Percentiles rank a stretch among this genome's conserved stretches.
These are phyloP conservation scores for Millerozyma acaciae DNA, from an alignment of 805 yeast species.

Conservation along the genomic window DNA sequence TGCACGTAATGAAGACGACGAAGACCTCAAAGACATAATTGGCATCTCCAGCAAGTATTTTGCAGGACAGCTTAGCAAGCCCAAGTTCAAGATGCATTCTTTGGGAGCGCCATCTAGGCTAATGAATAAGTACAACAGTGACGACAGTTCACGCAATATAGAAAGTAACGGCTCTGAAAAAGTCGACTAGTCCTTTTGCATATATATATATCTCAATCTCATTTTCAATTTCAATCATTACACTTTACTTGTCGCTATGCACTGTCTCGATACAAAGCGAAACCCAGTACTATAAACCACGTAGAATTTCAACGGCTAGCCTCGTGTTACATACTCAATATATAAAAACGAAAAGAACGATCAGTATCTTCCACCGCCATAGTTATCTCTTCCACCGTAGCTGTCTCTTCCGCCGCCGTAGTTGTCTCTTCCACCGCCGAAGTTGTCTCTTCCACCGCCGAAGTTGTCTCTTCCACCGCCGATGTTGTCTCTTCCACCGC, in stretches of 20 bases:
- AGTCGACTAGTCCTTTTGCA: conserved; percentile 15
- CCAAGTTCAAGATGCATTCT: conserved; percentile 6
- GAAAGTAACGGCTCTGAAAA: conserved; percentile 23
- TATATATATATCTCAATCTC: too few species aligned
- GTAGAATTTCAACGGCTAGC: too few species aligned
- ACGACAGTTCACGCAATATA: conserved; percentile 14
- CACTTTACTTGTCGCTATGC: too few species aligned
- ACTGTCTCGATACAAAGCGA: too few species aligned
- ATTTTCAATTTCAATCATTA: too few species aligned
- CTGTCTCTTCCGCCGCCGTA: conserved; percentile 11
- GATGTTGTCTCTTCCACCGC: conserved; percentile 7
- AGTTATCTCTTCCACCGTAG: conserved; percentile 9
- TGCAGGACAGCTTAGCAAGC: conserved; percentile 3
- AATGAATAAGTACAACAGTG: conserved; percentile 12
- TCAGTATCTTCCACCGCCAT: conserved; percentile 9
- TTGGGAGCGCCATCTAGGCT: conserved; percentile 16
- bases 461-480: conserved; percentile 11
- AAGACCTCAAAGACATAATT: not conserved
- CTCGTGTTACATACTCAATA: not conserved
- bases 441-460: conserved; percentile 6
- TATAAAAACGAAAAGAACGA: too few species aligned
- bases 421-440: conserved; percentile 10
- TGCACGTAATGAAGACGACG: not conserved
- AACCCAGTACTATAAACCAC: too few species aligned
- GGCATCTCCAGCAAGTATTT: conserved; percentile 2